Evolutionary conservation across 805 yeast species (phyloP).

Genomic region (Nakazawaea anatomiae): DNA sequence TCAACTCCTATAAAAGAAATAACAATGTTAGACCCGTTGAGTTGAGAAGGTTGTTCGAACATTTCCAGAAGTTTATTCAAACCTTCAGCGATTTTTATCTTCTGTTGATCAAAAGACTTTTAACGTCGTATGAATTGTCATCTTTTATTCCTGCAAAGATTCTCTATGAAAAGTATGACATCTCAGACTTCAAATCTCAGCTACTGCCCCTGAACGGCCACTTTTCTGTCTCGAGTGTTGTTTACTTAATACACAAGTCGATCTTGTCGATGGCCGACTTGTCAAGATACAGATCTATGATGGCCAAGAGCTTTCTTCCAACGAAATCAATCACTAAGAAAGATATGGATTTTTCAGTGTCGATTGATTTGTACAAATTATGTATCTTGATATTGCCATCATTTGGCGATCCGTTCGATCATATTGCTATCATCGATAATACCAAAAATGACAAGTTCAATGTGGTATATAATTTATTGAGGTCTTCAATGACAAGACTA

Average conservation of each 20-base stretch:
- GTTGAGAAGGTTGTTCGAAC: conserved; percentile 48
- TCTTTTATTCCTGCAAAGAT: conserved; percentile 26
- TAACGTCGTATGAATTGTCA: conserved; percentile 31
- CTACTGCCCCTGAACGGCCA: conserved; percentile 16
- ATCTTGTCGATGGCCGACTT: conserved; percentile 52
- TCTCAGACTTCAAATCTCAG: conserved; percentile 9
- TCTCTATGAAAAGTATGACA: conserved; percentile 22
- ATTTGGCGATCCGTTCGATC: conserved; percentile 60
- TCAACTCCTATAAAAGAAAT: conserved; percentile 16
- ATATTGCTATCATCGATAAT: conserved; percentile 51
- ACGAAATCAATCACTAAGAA: conserved; percentile 26
- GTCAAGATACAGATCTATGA: conserved; percentile 47
- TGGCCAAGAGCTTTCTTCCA: conserved; percentile 37
- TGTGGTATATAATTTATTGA: conserved; percentile 46
- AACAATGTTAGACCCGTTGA: conserved; percentile 37
- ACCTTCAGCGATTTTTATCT: conserved; percentile 43
- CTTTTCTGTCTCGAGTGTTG: conserved; percentile 19
- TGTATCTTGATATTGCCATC: conserved; percentile 60
- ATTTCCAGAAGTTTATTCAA: conserved; percentile 42
- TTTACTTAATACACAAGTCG: conserved; percentile 43
- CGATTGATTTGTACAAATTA: conserved; percentile 40
- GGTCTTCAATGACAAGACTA: conserved; percentile 51
- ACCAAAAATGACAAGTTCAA: conserved; percentile 39
- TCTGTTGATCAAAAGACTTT: conserved; percentile 32
- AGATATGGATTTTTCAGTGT: conserved; percentile 31